A percentile compares a stretch with the other conserved stretches of the same genome.
Evolutionary conservation across 2,329 filamentous ascomycete genomes (phyloP).

Genomic region (Helotiales sp.): DNA sequence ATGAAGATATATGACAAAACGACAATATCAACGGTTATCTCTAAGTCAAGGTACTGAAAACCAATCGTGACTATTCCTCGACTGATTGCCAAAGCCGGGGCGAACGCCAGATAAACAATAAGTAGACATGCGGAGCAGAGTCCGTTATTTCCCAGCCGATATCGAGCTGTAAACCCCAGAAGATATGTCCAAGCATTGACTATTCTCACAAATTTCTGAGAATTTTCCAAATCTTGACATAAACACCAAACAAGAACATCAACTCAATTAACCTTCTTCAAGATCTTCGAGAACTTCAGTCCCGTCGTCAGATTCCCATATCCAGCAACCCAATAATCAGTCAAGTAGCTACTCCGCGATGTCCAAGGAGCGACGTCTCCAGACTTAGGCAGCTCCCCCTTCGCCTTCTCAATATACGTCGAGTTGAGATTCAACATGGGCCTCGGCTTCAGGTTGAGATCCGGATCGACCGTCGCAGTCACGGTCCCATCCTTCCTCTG

Average conservation of each 20-base stretch:
- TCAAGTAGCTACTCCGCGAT: conserved; percentile 39
- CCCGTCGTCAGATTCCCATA: conserved; percentile 38
- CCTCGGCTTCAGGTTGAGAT: conserved; percentile 18
- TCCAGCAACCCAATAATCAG: conserved; percentile 39
- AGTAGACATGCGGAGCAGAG: too few relatives aligned
- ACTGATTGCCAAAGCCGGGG: too few relatives aligned
- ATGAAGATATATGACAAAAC: too few relatives aligned
- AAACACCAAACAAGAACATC: neutral
- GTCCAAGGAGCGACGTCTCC: conserved; percentile 39
- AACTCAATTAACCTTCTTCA: conserved; percentile 26
- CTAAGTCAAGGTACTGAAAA: too few relatives aligned
- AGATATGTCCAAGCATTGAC: too few relatives aligned
- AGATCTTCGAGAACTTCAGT: conserved; percentile 29
- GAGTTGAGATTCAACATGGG: conserved; percentile 35
- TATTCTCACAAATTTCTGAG: neutral
- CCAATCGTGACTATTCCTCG: too few relatives aligned
- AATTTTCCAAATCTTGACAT: neutral
- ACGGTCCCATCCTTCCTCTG: conserved; percentile 24
- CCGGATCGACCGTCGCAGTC: conserved; percentile 27
- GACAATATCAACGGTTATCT: too few relatives aligned
- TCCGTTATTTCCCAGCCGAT: too few relatives aligned
- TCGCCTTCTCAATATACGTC: conserved; percentile 39
- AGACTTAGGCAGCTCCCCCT: conserved; percentile 31
- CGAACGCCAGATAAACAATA: too few relatives aligned
- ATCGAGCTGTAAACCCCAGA: too few relatives aligned